Percentiles rank a stretch among this genome's conserved stretches.
phyloP scores from a whole-genome alignment of 257 asterid species.

The Handroanthus guayacan region DNA sequence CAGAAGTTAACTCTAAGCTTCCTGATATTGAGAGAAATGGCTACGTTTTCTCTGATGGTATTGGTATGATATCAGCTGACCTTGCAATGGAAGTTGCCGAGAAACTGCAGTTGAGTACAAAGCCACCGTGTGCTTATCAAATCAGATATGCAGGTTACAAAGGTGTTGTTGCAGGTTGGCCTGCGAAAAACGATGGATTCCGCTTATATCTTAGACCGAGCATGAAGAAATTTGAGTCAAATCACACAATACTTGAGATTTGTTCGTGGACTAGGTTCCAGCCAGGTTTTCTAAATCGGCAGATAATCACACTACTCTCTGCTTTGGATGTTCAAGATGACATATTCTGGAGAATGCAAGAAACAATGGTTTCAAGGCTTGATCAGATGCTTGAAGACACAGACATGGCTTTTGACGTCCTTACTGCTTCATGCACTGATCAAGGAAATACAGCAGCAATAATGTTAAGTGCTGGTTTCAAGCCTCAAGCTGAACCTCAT shows the following conservation, averaged over 20 bases:
- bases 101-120: constrained; percentile 58
- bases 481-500: constrained; percentile 82
- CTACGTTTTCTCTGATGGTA: constrained; percentile 87
- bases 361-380: constrained; percentile 67
- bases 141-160: constrained; percentile 87
- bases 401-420: constrained; percentile 75
- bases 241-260: constrained; percentile 82
- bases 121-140: constrained; percentile 89
- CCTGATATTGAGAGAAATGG: constrained; percentile 68
- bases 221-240: constrained; percentile 80
- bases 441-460: constrained; percentile 80
- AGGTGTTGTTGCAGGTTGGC: constrained; percentile 95
- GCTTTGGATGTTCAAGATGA: constrained; percentile 69
- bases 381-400: constrained; percentile 70
- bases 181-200: constrained; percentile 44
- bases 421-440: constrained; percentile 78
- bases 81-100: constrained; percentile 82
- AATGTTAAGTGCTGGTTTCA: constrained; percentile 92
- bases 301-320: constrained; percentile 83
- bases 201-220: constrained; percentile 69
- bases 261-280: constrained; percentile 93
- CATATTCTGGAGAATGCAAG: constrained; percentile 84
- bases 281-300: constrained; percentile 91
- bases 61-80: constrained; percentile 75
- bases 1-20: constrained; percentile 46